Evolutionary conservation across 2,329 filamentous ascomycete genomes (phyloP), one percentile per base, ranked within the genome.

Genomic region (Trichoderma pleuroti): DNA sequence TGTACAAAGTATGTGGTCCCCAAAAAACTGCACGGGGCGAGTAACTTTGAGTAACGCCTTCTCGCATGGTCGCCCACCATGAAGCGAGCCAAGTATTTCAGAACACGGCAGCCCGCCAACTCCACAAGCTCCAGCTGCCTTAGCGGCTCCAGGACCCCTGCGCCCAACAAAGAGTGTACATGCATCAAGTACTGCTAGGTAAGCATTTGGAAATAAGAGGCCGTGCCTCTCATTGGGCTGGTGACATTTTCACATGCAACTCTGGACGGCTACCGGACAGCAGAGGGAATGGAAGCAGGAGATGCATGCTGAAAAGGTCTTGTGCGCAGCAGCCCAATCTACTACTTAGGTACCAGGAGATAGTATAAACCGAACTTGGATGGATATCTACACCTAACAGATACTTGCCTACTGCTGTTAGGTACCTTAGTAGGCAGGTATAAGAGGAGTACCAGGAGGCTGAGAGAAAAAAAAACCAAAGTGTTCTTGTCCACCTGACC

Each of bases 81-180:
- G 18, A 30, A 26, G 63, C 63, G 2, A 30, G 16, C 11, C 21
- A 57, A 21, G 63, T 57, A 66, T 52, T 14, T 39, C 49, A 30
- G 18, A 57, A 66, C 49, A 52, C 24, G 63, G 49, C 34, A 66
- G 49, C 63, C 63, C 63, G 49, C 54, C 49, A 57, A 24, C 63
- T 52, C 63, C 63, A 66, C 63, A 66, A 57, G 63, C 63, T 57
- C 49, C 46, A 49, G 42, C 21, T 24, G 18, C 36, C 39, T 42
- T 66, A 57, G 63, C 63, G 63, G 63, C 32, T 66, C 32, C 46
- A 57, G n/a, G 32, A 66, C 30, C 63, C 62, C 42, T 39, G 63
- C 32, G 9, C 49, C 63, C 32, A 66, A 54, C 49, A 54, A 66
- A 56, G 63, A 66, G 63, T 56, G 49, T 66, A 42, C 63, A 56